phyloP scores from a whole-genome alignment of 2,329 filamentous ascomycete genomes.

The Neoarthrinium moseri region DNA sequence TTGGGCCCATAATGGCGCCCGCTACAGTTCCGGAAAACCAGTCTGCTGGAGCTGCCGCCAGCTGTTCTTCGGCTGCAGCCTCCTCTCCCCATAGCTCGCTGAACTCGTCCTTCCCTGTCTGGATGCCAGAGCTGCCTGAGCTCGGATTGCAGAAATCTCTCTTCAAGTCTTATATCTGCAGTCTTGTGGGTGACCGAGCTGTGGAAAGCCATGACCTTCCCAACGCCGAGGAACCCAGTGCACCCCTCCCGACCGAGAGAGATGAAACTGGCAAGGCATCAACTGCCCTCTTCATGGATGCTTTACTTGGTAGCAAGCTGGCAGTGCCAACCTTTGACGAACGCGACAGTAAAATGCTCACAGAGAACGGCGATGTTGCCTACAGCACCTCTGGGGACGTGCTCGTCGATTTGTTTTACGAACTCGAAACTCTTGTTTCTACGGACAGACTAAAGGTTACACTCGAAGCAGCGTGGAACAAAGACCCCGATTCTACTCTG shows the following conservation, averaged over 20 bases:
- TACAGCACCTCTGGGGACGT: constrained; percentile 41
- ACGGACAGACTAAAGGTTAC: constrained; percentile 35
- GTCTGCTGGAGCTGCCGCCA: no score
- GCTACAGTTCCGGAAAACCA: no score
- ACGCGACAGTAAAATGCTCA: constrained; percentile 39
- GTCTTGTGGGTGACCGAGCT: neutral
- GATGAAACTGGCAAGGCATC: no score
- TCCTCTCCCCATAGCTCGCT: constrained; percentile 1
- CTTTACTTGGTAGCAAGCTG: neutral
- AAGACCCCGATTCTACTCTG: constrained; percentile 47
- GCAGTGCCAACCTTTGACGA: neutral
- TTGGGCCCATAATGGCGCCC: no score
- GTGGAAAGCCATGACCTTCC: neutral
- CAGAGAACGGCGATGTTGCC: constrained; percentile 50
- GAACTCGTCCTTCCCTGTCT: neutral
- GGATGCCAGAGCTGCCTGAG: neutral
- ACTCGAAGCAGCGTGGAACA: constrained; percentile 48
- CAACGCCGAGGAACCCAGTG: no score
- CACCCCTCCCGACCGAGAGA: no score
- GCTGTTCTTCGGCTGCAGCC: no score
- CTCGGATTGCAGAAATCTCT: neutral
- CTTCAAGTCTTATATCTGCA: neutral
- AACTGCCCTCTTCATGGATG: neutral
- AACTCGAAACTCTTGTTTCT: constrained; percentile 42
- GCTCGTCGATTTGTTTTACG: constrained; percentile 54